Evolutionary conservation across 1,284 basidiomycete genomes (phyloP), one percentile per base, ranked within the genome.

Genomic region (Ceratobasidium sp.): DNA sequence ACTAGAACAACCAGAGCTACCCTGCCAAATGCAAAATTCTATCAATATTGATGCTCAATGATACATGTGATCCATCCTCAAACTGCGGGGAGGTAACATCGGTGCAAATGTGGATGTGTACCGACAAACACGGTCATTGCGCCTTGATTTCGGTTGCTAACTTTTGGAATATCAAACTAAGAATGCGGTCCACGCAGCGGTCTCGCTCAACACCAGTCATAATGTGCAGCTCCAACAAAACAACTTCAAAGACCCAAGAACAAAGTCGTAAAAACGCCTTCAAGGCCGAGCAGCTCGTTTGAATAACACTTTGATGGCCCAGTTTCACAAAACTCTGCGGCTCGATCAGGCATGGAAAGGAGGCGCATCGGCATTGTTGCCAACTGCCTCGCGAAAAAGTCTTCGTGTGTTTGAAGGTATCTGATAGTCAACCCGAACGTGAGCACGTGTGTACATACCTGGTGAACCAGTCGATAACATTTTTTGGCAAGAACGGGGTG

Each of bases 371-470:
- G 89, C 21, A 96, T 84, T 23, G 84, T 87, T 2, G 88, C 86
- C 23, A 98, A 85, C 79, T 98, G 96, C 6, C 90, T 86, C 1
- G 89, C 88, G 76, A 97, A 94, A 83, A 96, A 98, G 77, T 96
- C 91, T 80, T 96, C 93, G 26, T 91, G 86, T 2, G 92, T 93
- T 48, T 95, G 90, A 50, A 98, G 85, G 79, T 97, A 98, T 0
- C 94, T 89, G 81, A 94, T 90, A 10, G 91, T 91, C 45, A 92
- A 87, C 32, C 90, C 88, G 4, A 92, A 93, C 0, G 96, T 97
- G 58, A 89, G 85, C 0, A 92, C 87, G 79, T 97, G 93, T 8
- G 90, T 85, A 81, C 94, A 97, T 0, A 99, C 87, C 74, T 97
- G 92, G 78, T 93, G 87, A 14, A 99, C 82, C 52, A 98, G 85